phyloP scores from a whole-genome alignment of 1,139 yeast species.

The Torulaspora globosa region DNA sequence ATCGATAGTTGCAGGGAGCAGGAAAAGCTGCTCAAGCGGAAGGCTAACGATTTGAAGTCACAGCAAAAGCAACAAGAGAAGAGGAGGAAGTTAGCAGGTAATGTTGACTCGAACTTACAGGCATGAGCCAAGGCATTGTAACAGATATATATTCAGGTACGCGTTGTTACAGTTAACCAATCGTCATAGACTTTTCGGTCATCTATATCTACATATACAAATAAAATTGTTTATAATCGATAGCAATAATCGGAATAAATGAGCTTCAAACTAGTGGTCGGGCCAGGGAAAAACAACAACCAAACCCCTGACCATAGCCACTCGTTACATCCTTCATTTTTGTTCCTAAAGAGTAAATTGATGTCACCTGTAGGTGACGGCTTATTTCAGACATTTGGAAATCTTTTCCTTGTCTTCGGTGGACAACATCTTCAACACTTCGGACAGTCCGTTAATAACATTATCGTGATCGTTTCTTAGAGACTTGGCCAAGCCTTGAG shows the following conservation, averaged over 20 bases:
- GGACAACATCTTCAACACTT: conserved; percentile 55
- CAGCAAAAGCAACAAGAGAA: conserved; percentile 14
- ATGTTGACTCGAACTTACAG: background rate
- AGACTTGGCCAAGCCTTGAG: conserved; percentile 56
- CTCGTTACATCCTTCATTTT: background rate
- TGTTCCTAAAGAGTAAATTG: background rate
- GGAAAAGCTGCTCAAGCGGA: conserved; percentile 23
- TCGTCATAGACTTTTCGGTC: conserved; percentile 5
- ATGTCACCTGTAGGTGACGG: background rate
- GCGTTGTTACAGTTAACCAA: background rate
- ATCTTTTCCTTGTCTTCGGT: conserved; percentile 55
- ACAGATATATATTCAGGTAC: background rate
- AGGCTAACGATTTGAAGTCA: conserved; percentile 17
- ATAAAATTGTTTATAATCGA: conserved; percentile 5
- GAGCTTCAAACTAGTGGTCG: background rate
- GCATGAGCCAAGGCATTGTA: too few relatives aligned
- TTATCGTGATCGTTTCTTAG: conserved; percentile 54
- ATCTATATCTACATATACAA: conserved; percentile 9
- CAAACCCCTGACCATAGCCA: conserved; percentile 5
- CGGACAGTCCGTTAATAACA: conserved; percentile 57
- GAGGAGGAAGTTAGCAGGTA: conserved; percentile 5
- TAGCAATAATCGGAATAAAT: conserved; percentile 3
- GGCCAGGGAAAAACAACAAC: conserved; percentile 12
- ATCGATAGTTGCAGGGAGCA: conserved; percentile 21
- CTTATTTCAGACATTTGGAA: conserved; percentile 12